Evolutionary conservation across 345 rosid species (phyloP).

Genomic region (Diplotaxis tenuifolia): DNA sequence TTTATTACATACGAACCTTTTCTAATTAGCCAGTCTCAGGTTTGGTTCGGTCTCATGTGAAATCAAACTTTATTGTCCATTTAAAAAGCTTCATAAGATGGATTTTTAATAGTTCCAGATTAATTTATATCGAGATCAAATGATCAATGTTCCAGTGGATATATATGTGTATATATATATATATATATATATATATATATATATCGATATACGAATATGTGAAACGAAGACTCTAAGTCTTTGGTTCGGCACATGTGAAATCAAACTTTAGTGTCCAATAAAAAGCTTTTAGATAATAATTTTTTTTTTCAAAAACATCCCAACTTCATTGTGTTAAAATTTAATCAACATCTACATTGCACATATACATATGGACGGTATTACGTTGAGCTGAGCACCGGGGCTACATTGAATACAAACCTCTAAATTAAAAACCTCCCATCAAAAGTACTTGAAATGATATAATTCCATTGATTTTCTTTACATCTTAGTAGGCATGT

Average conservation of each 20-base stretch:
- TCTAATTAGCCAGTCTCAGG: conserved; percentile 1
- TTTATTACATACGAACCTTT: not conserved
- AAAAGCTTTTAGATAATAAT: not conserved
- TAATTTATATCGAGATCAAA: not conserved
- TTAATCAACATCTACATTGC: not conserved
- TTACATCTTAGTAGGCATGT: too few species aligned
- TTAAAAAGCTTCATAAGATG: not conserved
- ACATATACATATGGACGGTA: too few species aligned
- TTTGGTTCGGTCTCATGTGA: conserved; percentile 17
- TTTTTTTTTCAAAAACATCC: conserved; percentile 8
- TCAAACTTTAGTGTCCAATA: not conserved
- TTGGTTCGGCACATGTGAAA: not conserved
- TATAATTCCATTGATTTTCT: too few species aligned
- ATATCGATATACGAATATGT: too few species aligned
- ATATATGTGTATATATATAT: too few species aligned
- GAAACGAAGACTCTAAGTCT: too few species aligned
- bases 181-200: too few species aligned
- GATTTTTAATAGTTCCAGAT: not conserved
- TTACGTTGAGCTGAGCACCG: too few species aligned
- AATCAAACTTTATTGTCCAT: not conserved
- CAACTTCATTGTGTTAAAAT: not conserved
- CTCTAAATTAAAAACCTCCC: too few species aligned
- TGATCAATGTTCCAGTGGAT: too few species aligned
- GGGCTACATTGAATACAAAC: too few species aligned
- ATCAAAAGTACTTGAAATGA: too few species aligned